Conservation (phyloP, 306 rosid genomes). For the Vigna radiata region DNA sequence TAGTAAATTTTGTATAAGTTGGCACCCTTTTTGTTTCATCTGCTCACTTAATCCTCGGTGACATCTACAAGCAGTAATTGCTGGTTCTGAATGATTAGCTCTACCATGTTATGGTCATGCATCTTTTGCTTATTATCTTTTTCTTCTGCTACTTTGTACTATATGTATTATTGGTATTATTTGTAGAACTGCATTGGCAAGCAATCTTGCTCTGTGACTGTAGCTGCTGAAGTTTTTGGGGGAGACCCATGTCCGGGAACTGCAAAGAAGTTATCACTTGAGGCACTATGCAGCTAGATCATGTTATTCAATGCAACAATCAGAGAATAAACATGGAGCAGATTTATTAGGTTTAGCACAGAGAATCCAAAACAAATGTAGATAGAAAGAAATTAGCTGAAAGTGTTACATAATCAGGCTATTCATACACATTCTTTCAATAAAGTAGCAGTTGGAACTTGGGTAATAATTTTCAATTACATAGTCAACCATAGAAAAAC, state of each 20-base stretch:
- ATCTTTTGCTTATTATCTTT: slow-evolving; percentile 11
- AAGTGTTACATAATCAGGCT: slow-evolving; percentile 44
- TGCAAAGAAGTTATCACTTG: slow-evolving; percentile 62
- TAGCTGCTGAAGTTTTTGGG: slow-evolving; percentile 61
- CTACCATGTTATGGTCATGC: neutral
- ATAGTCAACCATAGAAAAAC: too few species aligned
- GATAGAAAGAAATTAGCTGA: slow-evolving; percentile 51
- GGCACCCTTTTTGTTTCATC: neutral
- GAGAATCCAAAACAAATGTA: slow-evolving; percentile 41
- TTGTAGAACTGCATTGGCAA: slow-evolving; percentile 65
- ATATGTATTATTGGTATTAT: neutral
- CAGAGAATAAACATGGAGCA: slow-evolving; percentile 41
- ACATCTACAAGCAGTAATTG: neutral
- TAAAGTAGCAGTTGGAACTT: neutral
- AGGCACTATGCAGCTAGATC: slow-evolving; percentile 64
- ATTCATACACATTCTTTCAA: slow-evolving; percentile 38
- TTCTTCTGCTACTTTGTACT: neutral
- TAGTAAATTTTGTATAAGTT: neutral
- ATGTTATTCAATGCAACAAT: slow-evolving; percentile 23
- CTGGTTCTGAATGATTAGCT: neutral
- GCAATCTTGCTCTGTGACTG: slow-evolving; percentile 61
- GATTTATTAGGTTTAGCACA: slow-evolving; percentile 33
- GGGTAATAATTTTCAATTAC: neutral
- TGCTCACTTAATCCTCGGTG: neutral
- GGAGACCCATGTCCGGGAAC: slow-evolving; percentile 72